Evolutionary conservation across 371 early-diverging fungal species (phyloP).

Genomic region (Mucor circinelloides): DNA sequence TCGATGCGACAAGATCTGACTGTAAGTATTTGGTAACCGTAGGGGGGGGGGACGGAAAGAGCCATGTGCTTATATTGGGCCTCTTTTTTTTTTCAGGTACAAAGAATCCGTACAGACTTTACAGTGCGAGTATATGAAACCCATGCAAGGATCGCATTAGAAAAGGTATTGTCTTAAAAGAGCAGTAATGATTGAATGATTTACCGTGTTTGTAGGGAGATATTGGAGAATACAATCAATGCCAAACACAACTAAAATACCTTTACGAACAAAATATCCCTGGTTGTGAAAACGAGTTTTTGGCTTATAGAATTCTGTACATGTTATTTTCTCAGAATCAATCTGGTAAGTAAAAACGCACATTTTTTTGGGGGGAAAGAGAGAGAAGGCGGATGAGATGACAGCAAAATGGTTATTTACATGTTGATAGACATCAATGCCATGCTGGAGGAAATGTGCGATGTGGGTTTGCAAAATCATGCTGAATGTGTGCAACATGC

Average conservation of each 20-base stretch:
- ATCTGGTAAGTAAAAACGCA: conserved; percentile 57
- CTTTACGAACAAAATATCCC: conserved; percentile 74
- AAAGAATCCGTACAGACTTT: conserved; percentile 89
- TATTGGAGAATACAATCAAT: conserved; percentile 96
- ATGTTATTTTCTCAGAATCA: conserved; percentile 83
- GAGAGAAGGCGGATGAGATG: not conserved
- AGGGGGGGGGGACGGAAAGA: not conserved
- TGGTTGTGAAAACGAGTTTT: conserved; percentile 83
- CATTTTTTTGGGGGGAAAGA: not conserved
- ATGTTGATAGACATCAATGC: conserved; percentile 69
- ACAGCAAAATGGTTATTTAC: not conserved
- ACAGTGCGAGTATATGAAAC: conserved; percentile 93
- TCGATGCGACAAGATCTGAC: conserved; percentile 87
- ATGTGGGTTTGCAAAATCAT: conserved; percentile 58
- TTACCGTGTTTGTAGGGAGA: conserved; percentile 63
- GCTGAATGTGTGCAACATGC: conserved; percentile 77
- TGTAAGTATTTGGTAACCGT: conserved; percentile 41
- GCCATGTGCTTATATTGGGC: not conserved
- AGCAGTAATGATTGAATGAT: not conserved
- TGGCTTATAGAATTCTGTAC: conserved; percentile 91
- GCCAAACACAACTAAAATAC: conserved; percentile 91
- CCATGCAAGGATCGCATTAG: conserved; percentile 94
- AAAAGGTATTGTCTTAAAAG: conserved; percentile 73
- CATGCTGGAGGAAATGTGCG: conserved; percentile 66
- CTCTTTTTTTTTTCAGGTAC: conserved; percentile 62